A percentile compares a stretch with the other conserved stretches of the same genome.
These are phyloP conservation scores for Monascus purpureus DNA, from an alignment of 495 filamentous ascomycete species.

Conservation along the genomic window DNA sequence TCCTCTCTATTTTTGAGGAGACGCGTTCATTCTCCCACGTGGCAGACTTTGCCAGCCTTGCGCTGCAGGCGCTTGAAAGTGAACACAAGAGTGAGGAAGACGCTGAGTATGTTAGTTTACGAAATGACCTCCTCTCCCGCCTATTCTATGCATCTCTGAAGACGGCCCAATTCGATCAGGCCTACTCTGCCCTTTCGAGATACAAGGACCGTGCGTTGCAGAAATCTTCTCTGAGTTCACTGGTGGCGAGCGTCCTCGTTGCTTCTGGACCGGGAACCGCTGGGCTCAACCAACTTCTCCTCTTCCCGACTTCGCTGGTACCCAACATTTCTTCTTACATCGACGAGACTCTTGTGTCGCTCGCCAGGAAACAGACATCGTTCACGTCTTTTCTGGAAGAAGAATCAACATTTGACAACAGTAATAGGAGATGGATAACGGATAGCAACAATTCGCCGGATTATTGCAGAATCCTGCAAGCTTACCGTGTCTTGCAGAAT, in stretches of 20 bases:
- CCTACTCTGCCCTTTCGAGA: slow-evolving; percentile 61
- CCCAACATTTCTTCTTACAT: slow-evolving; percentile 60
- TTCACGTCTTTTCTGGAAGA: slow-evolving; percentile 21
- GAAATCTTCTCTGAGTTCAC: slow-evolving; percentile 44
- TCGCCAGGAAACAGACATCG: slow-evolving; percentile 23
- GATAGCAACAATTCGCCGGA: slow-evolving; percentile 18
- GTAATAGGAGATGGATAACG: slow-evolving; percentile 10
- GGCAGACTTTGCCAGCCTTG: slow-evolving; percentile 65
- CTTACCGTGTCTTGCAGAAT: slow-evolving; percentile 68
- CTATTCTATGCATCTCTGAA: slow-evolving; percentile 70
- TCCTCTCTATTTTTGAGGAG: slow-evolving; percentile 68
- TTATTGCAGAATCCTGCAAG: slow-evolving; percentile 74
- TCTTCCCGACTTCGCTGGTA: slow-evolving; percentile 48
- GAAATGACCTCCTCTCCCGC: slow-evolving; percentile 60
- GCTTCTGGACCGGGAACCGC: slow-evolving; percentile 41
- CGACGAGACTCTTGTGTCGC: slow-evolving; percentile 57
- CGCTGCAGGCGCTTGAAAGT: slow-evolving; percentile 48
- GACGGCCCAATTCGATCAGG: slow-evolving; percentile 64
- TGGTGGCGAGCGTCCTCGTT: slow-evolving; percentile 59
- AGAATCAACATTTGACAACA: slow-evolving; percentile 1
- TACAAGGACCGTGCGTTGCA: slow-evolving; percentile 57
- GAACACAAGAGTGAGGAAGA: slow-evolving; percentile 28
- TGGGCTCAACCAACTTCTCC: slow-evolving; percentile 46
- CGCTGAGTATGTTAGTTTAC: slow-evolving; percentile 17
- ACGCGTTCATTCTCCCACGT: slow-evolving; percentile 62